Evolutionary conservation across 768 basidiomycete genomes (phyloP).

Genomic region (Mycena vulgaris): DNA sequence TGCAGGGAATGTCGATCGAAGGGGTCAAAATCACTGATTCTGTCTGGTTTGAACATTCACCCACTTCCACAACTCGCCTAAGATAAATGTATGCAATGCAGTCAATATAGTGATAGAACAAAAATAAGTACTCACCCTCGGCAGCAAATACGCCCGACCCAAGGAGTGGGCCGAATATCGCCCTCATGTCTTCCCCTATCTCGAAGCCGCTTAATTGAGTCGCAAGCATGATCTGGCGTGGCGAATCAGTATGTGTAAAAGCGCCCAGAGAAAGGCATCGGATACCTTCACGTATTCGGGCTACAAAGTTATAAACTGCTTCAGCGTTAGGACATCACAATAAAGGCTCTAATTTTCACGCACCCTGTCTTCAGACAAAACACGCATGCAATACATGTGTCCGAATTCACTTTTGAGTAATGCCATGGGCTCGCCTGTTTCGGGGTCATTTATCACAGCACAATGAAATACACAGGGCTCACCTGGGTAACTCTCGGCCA

Average conservation of each 20-base stretch:
- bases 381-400: conserved; percentile 9
- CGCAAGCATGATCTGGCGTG: conserved; percentile 53
- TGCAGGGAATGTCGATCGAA: conserved; percentile 69
- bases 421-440: conserved; percentile 17
- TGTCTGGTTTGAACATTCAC: conserved; percentile 67
- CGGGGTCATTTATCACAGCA: neutral
- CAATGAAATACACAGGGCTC: neutral
- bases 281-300: conserved; percentile 62
- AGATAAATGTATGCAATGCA: no score
- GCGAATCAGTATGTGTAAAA: neutral
- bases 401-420: conserved; percentile 6
- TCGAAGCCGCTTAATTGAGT: conserved; percentile 64
- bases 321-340: neutral
- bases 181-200: conserved; percentile 51
- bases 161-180: conserved; percentile 51
- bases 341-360: neutral
- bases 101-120: no score
- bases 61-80: conserved; percentile 75
- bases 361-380: conserved; percentile 31
- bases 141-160: conserved; percentile 75
- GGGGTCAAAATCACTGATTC: conserved; percentile 74
- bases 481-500: conserved; percentile 16
- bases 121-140: conserved; percentile 57
- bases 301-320: conserved; percentile 55
- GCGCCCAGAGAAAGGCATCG: no score